A percentile compares a stretch with the other conserved stretches of the same genome.
These are phyloP conservation scores for Aurinia saxatilis DNA, from an alignment of 345 rosid species.

Conservation along the genomic window DNA sequence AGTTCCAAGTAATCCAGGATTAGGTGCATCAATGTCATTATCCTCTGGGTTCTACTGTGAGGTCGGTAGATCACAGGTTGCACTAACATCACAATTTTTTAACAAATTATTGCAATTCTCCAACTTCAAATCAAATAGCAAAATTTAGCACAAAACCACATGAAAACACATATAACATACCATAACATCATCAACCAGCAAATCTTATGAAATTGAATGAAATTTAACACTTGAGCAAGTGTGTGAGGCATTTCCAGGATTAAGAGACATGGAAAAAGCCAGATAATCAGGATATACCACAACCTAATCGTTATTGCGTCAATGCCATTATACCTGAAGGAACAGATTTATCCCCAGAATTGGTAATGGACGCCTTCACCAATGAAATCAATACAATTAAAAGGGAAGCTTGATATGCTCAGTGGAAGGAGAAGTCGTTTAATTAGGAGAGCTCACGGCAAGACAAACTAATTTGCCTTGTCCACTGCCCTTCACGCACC, in stretches of 20 bases:
- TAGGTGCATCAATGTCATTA: too few relatives aligned
- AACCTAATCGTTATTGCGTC: constrained; percentile 43
- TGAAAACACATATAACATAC: too few relatives aligned
- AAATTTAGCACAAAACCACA: too few relatives aligned
- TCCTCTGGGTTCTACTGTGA: too few relatives aligned
- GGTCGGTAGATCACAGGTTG: too few relatives aligned
- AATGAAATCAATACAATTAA: neutral
- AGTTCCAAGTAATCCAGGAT: too few relatives aligned
- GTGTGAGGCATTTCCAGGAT: constrained; percentile 88
- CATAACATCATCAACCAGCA: too few relatives aligned
- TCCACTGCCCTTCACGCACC: constrained; percentile 85
- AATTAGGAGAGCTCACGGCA: constrained; percentile 71
- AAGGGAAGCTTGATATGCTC: constrained; percentile 36
- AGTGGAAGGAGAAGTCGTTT: constrained; percentile 99
- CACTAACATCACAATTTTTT: too few relatives aligned
- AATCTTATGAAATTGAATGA: too few relatives aligned
- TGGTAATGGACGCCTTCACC: constrained; percentile 75
- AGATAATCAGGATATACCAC: constrained; percentile 77
- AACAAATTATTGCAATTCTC: too few relatives aligned
- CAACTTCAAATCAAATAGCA: too few relatives aligned
- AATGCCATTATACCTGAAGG: constrained; percentile 91
- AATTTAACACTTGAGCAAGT: neutral
- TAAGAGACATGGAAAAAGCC: constrained; percentile 31
- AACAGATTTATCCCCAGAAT: constrained; percentile 64
- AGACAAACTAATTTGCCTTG: constrained; percentile 20